Evolutionary conservation across 768 basidiomycete species (phyloP), one percentile per base, ranked within the genome.

Genomic region (Pulveroboletus sp.): DNA sequence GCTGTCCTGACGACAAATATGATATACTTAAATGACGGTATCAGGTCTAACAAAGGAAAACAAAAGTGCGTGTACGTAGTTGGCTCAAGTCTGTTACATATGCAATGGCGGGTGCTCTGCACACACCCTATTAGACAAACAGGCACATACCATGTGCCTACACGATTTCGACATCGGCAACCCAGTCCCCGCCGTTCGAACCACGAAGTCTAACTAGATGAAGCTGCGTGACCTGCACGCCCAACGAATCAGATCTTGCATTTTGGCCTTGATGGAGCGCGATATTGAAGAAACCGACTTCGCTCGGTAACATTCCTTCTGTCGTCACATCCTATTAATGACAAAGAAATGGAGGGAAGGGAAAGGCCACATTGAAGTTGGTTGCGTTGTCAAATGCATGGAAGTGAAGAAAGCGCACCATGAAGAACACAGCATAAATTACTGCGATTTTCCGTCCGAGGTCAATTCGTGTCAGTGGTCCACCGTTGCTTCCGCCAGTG

Each of bases 81-180:
- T 27, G 27, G 27, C 7, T 27, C 4, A 27, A 27, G 27, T 27
- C 4, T 7, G 7, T 27, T 27, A 27, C 27, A 27, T 27, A 27
- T 27, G 27, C 27, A n/a, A 27, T 27, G 27, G 28, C 3, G 10
- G 9, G 21, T 21, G 15, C 9, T 46, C 11, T 10, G 7, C 11
- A 17, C 8, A 5, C 17, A 27, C 14, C 18, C 17, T 27, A 14
- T 17, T 10, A 27, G n/a, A 10, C 26, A 28, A 46, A 32, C 26
- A 27, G 4, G 43, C n/a, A n/a, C n/a, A n/a, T 36, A 8, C n/a
- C 14, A 24, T 6, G n/a, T 13, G 10, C 27, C 31, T 49, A 56
- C 33, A 50, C 41, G 11, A 53, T 39, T 5, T 59, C 53, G 13
- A 59, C 5, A 4, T 59, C 57, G 4, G 53, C 53, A 9, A 49